Percentiles rank a stretch among this genome's conserved stretches.
Conservation (phyloP, 2,329 filamentous ascomycete species). For the Stachybotrys elegans region DNA sequence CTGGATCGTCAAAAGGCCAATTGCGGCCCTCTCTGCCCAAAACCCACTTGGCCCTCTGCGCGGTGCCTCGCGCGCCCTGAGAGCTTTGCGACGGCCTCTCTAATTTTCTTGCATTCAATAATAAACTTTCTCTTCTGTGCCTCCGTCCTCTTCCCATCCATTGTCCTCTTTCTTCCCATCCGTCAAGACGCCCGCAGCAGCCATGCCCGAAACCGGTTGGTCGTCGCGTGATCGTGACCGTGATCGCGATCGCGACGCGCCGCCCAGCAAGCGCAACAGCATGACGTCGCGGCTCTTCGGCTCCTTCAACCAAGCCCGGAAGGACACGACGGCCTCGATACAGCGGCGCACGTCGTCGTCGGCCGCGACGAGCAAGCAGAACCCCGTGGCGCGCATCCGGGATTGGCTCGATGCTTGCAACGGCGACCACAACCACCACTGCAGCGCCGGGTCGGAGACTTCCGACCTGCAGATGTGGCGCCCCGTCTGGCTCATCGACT, state of each 20-base stretch:
- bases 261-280: slow-evolving; percentile 32
- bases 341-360: slow-evolving; percentile 25
- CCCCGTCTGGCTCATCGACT: slow-evolving; percentile 36
- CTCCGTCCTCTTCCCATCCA: no score
- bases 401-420: slow-evolving; percentile 40
- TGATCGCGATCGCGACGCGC: slow-evolving; percentile 19
- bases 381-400: slow-evolving; percentile 32
- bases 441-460: slow-evolving; percentile 20
- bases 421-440: slow-evolving; percentile 35
- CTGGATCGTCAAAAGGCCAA: no score
- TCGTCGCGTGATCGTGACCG: slow-evolving; percentile 16
- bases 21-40: no score
- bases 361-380: slow-evolving; percentile 24
- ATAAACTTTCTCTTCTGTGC: no score
- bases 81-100: no score
- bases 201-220: slow-evolving; percentile 4
- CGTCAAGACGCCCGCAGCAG: slow-evolving; percentile 9
- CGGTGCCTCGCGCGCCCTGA: no score
- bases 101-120: no score
- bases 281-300: slow-evolving; percentile 33
- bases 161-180: no score
- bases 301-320: slow-evolving; percentile 26
- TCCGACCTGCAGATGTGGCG: slow-evolving; percentile 27
- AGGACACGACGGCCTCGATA: slow-evolving; percentile 17
- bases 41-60: no score